These are phyloP conservation scores for Sindora glabra DNA, from an alignment of 306 rosid genomes.

Conservation along the genomic window DNA sequence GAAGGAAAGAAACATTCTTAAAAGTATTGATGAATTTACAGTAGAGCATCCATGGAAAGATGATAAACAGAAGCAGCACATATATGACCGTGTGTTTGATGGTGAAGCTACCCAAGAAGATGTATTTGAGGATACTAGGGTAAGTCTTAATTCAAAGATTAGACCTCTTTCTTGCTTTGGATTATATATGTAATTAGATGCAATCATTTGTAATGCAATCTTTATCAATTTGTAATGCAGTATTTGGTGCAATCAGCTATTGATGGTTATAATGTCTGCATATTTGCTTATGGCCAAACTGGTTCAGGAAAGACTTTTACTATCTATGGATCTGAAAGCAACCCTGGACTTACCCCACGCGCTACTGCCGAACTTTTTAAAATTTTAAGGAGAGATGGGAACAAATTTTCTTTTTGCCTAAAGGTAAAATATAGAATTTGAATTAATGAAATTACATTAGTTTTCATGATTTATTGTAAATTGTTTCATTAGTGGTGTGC, in stretches of 20 bases:
- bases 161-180: neutral
- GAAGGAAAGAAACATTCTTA: constrained; percentile 39
- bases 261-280: constrained; percentile 84
- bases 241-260: constrained; percentile 89
- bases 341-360: constrained; percentile 81
- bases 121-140: constrained; percentile 95
- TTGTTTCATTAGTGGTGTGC: neutral
- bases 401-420: constrained; percentile 71
- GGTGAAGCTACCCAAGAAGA: constrained; percentile 64
- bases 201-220: neutral
- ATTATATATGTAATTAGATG: neutral
- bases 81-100: constrained; percentile 77
- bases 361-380: constrained; percentile 70
- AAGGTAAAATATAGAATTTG: constrained; percentile 38
- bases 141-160: neutral
- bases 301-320: constrained; percentile 95
- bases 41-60: constrained; percentile 92
- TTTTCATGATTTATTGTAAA: neutral
- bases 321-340: constrained; percentile 67
- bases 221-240: constrained; percentile 38
- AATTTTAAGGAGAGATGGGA: constrained; percentile 57
- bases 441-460: neutral
- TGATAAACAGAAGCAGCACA: constrained; percentile 70
- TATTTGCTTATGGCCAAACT: constrained; percentile 95
- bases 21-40: constrained; percentile 66